Evolutionary conservation across 371 early-diverging fungal genomes (phyloP), one percentile per base, ranked within the genome.

Genomic region (Rhizomucor pusillus): DNA sequence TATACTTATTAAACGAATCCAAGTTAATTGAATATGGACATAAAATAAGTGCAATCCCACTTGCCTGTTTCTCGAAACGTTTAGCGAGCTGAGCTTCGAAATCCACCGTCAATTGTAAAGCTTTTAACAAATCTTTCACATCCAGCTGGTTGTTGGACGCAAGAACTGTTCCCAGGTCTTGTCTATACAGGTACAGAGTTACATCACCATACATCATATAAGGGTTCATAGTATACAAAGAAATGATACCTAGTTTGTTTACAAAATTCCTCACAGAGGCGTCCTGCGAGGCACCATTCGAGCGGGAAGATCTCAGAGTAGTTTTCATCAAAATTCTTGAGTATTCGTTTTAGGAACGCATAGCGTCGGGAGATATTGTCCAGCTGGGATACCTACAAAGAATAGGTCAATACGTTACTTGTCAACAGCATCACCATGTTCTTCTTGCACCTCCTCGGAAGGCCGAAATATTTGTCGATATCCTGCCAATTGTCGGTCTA

Each of bases 351-450:
- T 37, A 98, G 67, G 87, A 94, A 96, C 1, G 97, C 90, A 69
- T 91, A 97, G n/a, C 98, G 81, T 19, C 94, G 78, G 1, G 92
- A 84, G 0, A 93, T 82, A 51, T 93, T 86, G 36, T 90, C 93
- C 3, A 98, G 65, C 23, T 90, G 88, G 16, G 93, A 85, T 3
- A 90, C 81, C 84, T 87, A 54, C 29, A 6, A 36, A 22, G 25
- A 34, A 23, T 6, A 53, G 43, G 20, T 16, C 16, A 14, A 41
- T 16, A 19, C 11, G 12, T 14, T 37, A 3, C n/a, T 14, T 22
- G 16, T 16, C 7, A 45, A 16, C n/a, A 11, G 23, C 24, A n/a
- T 49, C 12, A 49, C 13, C 6, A 33, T 39, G 19, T 13, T 16
- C 36, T 45, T 20, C 16, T 44, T 54, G n/a, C n/a, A 86, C 91